Evolutionary conservation across 192 early-diverging fungal species (phyloP), one percentile per base, ranked within the genome.

Genomic region (Coemansia sp.): DNA sequence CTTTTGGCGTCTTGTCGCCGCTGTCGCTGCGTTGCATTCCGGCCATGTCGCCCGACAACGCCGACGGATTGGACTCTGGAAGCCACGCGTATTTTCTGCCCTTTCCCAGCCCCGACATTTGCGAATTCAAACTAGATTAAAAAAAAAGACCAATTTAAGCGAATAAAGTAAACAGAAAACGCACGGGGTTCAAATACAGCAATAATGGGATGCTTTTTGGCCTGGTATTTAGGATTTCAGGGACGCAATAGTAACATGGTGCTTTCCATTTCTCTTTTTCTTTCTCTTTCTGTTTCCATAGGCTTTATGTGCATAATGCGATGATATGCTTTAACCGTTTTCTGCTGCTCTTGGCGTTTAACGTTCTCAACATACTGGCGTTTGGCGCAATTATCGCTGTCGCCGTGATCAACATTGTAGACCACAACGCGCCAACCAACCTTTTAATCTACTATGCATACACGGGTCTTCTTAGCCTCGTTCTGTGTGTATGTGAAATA

Each of bases 1-100:
- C 42, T 9, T 7, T 26, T 15, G 69, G 40, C 2, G 64, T 36
- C 42, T 65, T 71, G 11, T 74, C 78, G 23, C 58, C 47, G 20
- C 48, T 69, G 21, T 71, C 78, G 3, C 52, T 37, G n/a, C 62
- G 66, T 36, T 54, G 40, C 31, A 62, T 9, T n/a, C 65, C 54
- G 0, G 40, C 42, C 9, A 57, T 6, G 2, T 75, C 78, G 50
- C 72, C 78, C 1, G 78, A 81, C 10, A 81, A 34, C 6, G 78
- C 78, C 1, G 78, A 37, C 14, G 78, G 78, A 55, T 81, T 72
- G 9, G 78, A 60, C 37, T 81, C 78, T 1, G 78, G 78, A 14
- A 81, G 60, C 78, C 78, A 81, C 37, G 78, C 75, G 57, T 81
- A 81, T 19, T 75, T 81, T 75, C 75, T 81, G 77, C 69, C 69